These are phyloP conservation scores for Albizia julibrissin DNA, from an alignment of 306 rosid genomes.

Conservation along the genomic window DNA sequence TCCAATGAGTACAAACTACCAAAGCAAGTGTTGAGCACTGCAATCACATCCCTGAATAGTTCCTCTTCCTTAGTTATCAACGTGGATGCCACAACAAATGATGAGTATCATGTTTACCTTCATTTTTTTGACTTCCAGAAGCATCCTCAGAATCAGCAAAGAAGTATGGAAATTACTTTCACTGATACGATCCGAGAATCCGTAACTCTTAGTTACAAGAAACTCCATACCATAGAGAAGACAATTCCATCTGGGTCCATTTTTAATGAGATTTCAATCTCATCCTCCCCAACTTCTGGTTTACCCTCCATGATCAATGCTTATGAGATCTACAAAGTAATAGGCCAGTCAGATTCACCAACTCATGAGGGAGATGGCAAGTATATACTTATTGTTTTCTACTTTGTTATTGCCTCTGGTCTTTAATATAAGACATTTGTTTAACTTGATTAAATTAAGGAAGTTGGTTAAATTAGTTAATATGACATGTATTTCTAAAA, in stretches of 20 bases:
- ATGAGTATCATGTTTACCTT: neutral
- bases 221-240: neutral
- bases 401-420: too few species aligned
- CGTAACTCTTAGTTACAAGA: neutral
- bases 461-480: too few species aligned
- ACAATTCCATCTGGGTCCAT: neutral
- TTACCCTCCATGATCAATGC: neutral
- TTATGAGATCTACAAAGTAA: neutral
- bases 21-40: conserved; percentile 20
- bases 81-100: rapidly evolving
- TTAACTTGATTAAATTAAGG: too few species aligned
- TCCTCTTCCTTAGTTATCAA: neutral
- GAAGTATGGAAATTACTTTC: neutral
- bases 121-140: conserved; percentile 6
- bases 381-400: too few species aligned
- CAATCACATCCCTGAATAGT: neutral
- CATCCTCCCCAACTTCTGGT: neutral
- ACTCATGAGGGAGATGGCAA: neutral
- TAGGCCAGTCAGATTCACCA: neutral
- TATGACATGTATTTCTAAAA: too few species aligned
- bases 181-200: neutral
- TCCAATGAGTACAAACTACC: neutral
- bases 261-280: neutral
- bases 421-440: too few species aligned
- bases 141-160: neutral